A percentile compares a stretch with the other conserved stretches of the same genome.
Evolutionary conservation across 1,284 basidiomycete species (phyloP).

Genomic region (Volvariella volvacea): DNA sequence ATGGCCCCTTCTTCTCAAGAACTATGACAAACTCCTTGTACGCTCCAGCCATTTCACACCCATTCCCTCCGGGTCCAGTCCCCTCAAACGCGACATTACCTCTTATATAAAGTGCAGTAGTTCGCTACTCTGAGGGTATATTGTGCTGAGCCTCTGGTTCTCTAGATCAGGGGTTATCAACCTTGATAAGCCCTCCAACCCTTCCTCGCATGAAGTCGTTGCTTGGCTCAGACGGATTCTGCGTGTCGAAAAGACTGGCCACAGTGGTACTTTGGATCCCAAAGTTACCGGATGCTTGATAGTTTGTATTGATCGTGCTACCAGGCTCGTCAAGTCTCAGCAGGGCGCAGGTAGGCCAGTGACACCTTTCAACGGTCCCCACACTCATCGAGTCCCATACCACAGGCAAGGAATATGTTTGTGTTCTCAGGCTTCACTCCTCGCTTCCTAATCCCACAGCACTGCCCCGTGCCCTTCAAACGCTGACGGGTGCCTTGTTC

Average conservation of each 20-base stretch:
- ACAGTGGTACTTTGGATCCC: conserved; percentile 96
- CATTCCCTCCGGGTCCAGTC: conserved; percentile 86
- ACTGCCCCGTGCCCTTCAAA: conserved; percentile 91
- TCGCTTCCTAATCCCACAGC: conserved; percentile 76
- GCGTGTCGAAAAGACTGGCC: conserved; percentile 96
- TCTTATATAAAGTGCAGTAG: conserved; percentile 79
- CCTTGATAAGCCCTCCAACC: conserved; percentile 99
- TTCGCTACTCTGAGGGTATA: background rate
- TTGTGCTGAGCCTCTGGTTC: conserved; percentile 6
- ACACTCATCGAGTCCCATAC: conserved; percentile 11
- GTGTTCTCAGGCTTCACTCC: conserved; percentile 90
- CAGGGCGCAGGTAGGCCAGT: conserved; percentile 77
- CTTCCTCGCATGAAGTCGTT: conserved; percentile 99
- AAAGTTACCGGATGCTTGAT: conserved; percentile 99
- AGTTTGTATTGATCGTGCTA: conserved; percentile 99
- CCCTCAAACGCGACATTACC: conserved; percentile 88
- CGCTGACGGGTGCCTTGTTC: conserved; percentile 96
- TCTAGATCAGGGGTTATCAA: conserved; percentile 94
- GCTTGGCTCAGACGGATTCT: conserved; percentile 97
- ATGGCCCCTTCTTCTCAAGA: conserved; percentile 98
- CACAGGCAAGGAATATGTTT: conserved; percentile 96
- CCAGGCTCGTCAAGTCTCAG: conserved; percentile 97
- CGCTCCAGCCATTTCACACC: conserved; percentile 98
- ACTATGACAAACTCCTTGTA: conserved; percentile 95
- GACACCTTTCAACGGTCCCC: conserved; percentile 4